A percentile compares a stretch with the other conserved stretches of the same genome.
Conservation (phyloP, 768 basidiomycete genomes). For the Leccinum variicolor region DNA sequence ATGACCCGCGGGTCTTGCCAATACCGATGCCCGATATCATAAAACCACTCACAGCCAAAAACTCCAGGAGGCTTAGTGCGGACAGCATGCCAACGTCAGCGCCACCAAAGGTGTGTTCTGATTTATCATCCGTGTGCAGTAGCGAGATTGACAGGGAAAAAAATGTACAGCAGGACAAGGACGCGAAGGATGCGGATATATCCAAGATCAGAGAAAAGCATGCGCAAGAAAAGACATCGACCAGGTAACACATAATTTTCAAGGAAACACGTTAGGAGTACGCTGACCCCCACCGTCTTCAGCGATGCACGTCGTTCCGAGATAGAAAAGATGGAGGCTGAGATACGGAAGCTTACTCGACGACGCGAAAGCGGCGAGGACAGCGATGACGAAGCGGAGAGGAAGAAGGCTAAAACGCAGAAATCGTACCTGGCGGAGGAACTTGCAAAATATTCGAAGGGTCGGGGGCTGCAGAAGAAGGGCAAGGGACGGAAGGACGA, state of each 20-base stretch:
- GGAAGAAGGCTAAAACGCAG: constrained; percentile 52
- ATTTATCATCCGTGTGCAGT: background rate
- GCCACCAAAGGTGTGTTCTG: constrained; percentile 17
- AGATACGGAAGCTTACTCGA: constrained; percentile 75
- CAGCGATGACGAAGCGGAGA: constrained; percentile 61
- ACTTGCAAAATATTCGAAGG: constrained; percentile 74
- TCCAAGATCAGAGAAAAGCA: constrained; percentile 74
- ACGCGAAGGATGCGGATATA: constrained; percentile 44
- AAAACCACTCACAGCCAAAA: constrained; percentile 2
- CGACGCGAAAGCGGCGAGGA: constrained; percentile 52
- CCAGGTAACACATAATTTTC: constrained; percentile 40
- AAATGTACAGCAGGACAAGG: constrained; percentile 1
- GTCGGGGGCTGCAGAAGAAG: constrained; percentile 54
- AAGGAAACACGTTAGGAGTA: too few relatives aligned
- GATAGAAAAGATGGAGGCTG: constrained; percentile 85
- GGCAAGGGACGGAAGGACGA: constrained; percentile 66
- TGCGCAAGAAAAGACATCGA: constrained; percentile 62
- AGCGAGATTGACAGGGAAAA: background rate
- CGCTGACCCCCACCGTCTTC: constrained; percentile 2
- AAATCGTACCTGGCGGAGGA: constrained; percentile 79
- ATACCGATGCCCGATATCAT: constrained; percentile 8
- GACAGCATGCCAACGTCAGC: constrained; percentile 1
- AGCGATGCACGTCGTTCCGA: constrained; percentile 69
- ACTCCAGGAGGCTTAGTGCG: background rate
- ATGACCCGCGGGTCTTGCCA: constrained; percentile 6